phyloP scores from a whole-genome alignment of 495 filamentous ascomycete species.

The Aspergillus sclerotioniger region DNA sequence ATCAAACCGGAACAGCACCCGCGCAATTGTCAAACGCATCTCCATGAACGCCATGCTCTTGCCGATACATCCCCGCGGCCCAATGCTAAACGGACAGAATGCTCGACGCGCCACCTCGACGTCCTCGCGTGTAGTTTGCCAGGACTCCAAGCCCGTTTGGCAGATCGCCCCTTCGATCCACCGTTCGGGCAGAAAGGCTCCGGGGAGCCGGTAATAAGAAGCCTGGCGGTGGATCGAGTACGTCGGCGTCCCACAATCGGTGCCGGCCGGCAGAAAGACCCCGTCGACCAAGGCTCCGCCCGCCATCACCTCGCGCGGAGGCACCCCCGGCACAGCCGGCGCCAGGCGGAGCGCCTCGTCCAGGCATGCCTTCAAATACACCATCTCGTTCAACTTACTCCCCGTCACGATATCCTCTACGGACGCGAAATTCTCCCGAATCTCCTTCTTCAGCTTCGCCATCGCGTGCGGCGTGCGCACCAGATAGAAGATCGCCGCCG shows the following conservation, averaged over 20 bases:
- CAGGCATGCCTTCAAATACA: conserved; percentile 60
- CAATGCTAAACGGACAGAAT: conserved; percentile 58
- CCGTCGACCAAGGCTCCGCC: conserved; percentile 56
- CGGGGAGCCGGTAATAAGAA: conserved; percentile 52
- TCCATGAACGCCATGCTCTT: conserved; percentile 58
- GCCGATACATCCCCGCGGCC: conserved; percentile 56
- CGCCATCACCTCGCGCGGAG: conserved; percentile 55
- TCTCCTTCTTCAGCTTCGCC: conserved; percentile 45
- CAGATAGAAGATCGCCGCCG: conserved; percentile 63
- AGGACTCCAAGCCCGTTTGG: conserved; percentile 18
- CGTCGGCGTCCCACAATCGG: conserved; percentile 50
- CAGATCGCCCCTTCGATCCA: conserved; percentile 50
- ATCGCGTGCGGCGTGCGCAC: conserved; percentile 47
- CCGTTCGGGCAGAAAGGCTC: conserved; percentile 49
- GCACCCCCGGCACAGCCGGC: conserved; percentile 56
- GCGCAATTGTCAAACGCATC: conserved; percentile 49
- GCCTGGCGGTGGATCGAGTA: conserved; percentile 59
- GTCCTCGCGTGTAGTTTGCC: conserved; percentile 35
- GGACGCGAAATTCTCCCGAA: conserved; percentile 50
- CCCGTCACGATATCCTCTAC: conserved; percentile 57
- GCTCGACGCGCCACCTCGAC: conserved; percentile 43
- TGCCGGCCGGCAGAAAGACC: conserved; percentile 50
- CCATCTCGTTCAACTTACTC: conserved; percentile 43
- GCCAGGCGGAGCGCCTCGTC: conserved; percentile 65
- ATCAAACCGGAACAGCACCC: conserved; percentile 48